Evolutionary conservation across 2,329 filamentous ascomycete species (phyloP).

Genomic region (Lecanicillium sp.): DNA sequence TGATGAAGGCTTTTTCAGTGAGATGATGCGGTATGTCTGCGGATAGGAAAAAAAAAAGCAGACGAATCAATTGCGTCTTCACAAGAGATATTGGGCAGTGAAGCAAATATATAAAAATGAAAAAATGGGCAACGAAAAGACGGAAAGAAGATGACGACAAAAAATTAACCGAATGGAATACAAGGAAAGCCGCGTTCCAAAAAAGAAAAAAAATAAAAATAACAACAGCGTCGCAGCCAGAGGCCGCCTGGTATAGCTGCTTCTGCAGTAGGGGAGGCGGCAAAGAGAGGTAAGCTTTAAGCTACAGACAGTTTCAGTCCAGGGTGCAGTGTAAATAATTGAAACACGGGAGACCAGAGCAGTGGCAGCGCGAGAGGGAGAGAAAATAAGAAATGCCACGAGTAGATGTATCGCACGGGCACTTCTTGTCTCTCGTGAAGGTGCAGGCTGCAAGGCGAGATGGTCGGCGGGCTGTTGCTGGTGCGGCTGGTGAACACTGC

Average conservation of each 20-base stretch:
- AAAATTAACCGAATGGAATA: too few species aligned
- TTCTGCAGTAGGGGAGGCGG: background rate
- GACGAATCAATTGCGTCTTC: too few species aligned
- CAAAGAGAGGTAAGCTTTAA: background rate
- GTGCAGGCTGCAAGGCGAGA: too few species aligned
- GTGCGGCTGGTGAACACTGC: background rate
- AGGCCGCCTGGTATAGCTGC: background rate
- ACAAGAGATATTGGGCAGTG: too few species aligned
- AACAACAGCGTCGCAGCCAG: background rate
- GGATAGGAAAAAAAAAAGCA: background rate
- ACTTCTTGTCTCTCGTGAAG: too few species aligned
- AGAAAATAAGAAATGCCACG: too few species aligned
- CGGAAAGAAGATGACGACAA: background rate
- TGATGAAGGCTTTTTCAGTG: slow-evolving; percentile 4
- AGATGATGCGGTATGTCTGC: background rate
- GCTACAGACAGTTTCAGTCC: background rate
- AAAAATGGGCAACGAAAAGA: background rate
- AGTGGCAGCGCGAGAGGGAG: background rate
- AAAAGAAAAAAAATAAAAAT: too few species aligned
- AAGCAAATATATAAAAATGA: too few species aligned
- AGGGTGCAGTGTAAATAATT: background rate
- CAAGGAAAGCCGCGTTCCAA: too few species aligned
- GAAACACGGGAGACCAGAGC: background rate
- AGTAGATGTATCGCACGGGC: too few species aligned
- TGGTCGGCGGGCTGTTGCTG: too few species aligned